Conservation (phyloP, 768 basidiomycete species). For the Macrocybe gigantea region DNA sequence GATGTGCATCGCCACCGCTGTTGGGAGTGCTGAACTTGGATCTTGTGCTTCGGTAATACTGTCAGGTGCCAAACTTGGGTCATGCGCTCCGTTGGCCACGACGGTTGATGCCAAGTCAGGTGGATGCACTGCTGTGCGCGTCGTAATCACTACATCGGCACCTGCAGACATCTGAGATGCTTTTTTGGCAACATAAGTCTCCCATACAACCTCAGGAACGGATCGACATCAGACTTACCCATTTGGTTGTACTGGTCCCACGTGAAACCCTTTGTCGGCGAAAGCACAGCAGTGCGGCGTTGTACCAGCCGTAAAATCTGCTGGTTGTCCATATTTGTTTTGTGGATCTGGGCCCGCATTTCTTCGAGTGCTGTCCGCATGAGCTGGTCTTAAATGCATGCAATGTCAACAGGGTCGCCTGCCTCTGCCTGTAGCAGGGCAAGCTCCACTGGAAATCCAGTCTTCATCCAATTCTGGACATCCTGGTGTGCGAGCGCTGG, state of each 20-base stretch:
- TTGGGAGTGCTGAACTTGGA: no score
- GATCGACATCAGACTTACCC: neutral
- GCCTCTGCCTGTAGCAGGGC: conserved; percentile 11
- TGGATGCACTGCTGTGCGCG: no score
- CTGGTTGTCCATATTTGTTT: neutral
- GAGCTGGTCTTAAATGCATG: conserved; percentile 14
- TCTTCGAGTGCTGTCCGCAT: conserved; percentile 14
- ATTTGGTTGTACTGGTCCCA: conserved; percentile 1
- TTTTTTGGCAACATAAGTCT: no score
- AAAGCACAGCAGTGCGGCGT: conserved; percentile 10
- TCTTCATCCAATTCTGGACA: conserved; percentile 20
- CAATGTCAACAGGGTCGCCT: conserved; percentile 13
- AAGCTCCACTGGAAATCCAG: conserved; percentile 14
- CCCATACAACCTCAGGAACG: no score
- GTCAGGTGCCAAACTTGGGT: no score
- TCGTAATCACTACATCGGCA: no score
- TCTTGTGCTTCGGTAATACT: no score
- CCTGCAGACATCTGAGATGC: no score
- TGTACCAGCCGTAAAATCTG: conserved; percentile 3
- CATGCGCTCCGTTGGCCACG: no score
- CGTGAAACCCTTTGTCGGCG: conserved; percentile 11
- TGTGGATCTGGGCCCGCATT: conserved; percentile 1
- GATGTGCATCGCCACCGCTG: no score
- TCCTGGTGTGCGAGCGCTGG: conserved; percentile 18
- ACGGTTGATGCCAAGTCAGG: no score